phyloP scores from a whole-genome alignment of 805 yeast species.

The Metschnikowia shivogae region DNA sequence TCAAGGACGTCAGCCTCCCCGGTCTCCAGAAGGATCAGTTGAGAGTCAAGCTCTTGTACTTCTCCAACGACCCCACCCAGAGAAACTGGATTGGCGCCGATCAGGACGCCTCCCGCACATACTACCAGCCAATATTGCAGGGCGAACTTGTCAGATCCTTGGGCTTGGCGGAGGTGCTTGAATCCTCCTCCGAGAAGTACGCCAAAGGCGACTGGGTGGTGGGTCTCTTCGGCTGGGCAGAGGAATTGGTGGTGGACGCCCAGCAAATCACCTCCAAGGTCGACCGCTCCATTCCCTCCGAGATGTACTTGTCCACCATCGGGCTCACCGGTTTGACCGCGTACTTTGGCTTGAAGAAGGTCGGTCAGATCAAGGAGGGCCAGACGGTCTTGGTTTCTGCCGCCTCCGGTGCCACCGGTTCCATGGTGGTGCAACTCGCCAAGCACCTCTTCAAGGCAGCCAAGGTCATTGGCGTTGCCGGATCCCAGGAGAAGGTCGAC shows the following conservation, averaged over 20 bases:
- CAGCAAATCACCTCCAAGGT: constrained; percentile 25
- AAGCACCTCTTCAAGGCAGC: constrained; percentile 48
- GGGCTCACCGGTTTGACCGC: constrained; percentile 64
- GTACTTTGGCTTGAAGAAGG: constrained; percentile 48
- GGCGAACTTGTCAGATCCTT: constrained; percentile 43
- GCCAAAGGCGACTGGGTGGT: constrained; percentile 42
- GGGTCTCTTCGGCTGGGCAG: constrained; percentile 45
- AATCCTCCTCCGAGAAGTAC: constrained; percentile 40
- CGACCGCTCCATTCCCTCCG: constrained; percentile 30
- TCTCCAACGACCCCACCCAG: constrained; percentile 62
- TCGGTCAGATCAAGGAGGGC: constrained; percentile 43
- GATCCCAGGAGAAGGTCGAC: constrained; percentile 51
- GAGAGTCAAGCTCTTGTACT: constrained; percentile 38
- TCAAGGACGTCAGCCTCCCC: constrained; percentile 12
- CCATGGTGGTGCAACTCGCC: constrained; percentile 54
- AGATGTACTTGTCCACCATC: constrained; percentile 44
- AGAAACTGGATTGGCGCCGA: constrained; percentile 50
- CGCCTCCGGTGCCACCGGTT: constrained; percentile 73
- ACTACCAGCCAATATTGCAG: constrained; percentile 35
- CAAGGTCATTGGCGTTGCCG: constrained; percentile 61
- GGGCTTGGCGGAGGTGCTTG: constrained; percentile 49
- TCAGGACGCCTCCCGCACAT: constrained; percentile 26
- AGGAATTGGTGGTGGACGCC: constrained; percentile 37
- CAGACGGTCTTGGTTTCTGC: constrained; percentile 56
- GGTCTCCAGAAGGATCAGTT: constrained; percentile 36